These are phyloP conservation scores for Butyriboletus appendiculatus DNA, from an alignment of 1,284 basidiomycete species.

Conservation along the genomic window DNA sequence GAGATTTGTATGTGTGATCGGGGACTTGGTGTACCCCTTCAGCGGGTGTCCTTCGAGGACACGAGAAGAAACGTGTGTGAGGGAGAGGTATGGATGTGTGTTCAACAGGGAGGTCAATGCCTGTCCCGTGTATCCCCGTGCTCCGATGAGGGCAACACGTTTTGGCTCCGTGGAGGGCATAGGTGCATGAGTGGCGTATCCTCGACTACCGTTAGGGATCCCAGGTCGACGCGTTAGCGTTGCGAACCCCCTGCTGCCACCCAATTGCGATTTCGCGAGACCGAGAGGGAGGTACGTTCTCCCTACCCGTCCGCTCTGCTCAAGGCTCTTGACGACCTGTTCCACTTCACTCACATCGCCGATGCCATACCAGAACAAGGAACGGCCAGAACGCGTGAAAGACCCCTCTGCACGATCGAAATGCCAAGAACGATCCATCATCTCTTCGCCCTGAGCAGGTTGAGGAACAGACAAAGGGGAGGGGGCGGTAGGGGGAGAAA, in stretches of 20 bases:
- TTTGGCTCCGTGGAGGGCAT: slow-evolving; percentile 65
- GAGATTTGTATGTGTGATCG: slow-evolving; percentile 81
- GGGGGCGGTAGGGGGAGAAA: slow-evolving; percentile 32
- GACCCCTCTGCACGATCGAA: slow-evolving; percentile 98
- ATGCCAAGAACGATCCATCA: slow-evolving; percentile 88
- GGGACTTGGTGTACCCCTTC: slow-evolving; percentile 80
- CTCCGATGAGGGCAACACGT: slow-evolving; percentile 93
- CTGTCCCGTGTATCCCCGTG: slow-evolving; percentile 95
- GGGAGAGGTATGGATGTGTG: slow-evolving; percentile 82
- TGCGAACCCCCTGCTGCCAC: slow-evolving; percentile 62
- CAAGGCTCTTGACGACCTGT: slow-evolving; percentile 79
- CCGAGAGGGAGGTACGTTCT: slow-evolving; percentile 91
- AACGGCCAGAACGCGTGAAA: slow-evolving; percentile 93
- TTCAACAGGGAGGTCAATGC: slow-evolving; percentile 87
- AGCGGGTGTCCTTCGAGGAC: slow-evolving; percentile 87
- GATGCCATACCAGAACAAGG: slow-evolving; percentile 97
- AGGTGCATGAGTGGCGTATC: slow-evolving; percentile 59
- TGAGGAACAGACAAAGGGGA: slow-evolving; percentile 8
- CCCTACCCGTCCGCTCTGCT: slow-evolving; percentile 84
- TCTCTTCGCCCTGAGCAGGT: slow-evolving; percentile 73
- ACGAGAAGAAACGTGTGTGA: slow-evolving; percentile 95
- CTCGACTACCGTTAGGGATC: slow-evolving; percentile 52
- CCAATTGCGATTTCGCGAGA: slow-evolving; percentile 54
- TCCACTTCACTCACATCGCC: slow-evolving; percentile 94
- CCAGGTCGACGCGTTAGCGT: slow-evolving; percentile 60